Evolutionary conservation across 768 basidiomycete species (phyloP), one percentile per base, ranked within the genome.

Genomic region (Russula brevipes): DNA sequence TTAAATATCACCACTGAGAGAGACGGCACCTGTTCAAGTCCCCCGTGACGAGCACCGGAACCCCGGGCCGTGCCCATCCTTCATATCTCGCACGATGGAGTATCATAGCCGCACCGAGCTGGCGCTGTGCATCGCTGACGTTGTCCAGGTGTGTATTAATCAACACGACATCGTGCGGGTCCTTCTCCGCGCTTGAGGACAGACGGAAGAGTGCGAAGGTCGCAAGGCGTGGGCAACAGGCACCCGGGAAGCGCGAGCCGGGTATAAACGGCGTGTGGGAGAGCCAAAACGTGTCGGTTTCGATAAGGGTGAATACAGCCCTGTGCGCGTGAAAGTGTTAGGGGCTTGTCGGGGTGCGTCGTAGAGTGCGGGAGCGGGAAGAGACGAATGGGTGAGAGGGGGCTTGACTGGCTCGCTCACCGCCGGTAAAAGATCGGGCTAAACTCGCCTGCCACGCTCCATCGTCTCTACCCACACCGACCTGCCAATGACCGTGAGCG

Each of bases 401-500:
- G 9, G 60, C 33, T 31, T 53, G 50, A 52, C 33, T 35, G 16
- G 12, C 38, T 36, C 30, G 78, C 78, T 74, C 39, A 63, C 62
- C 45, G 79, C 63, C 82, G 80, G 74, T 77, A 87, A 70, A 85
- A 87, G 62, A 87, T 81, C 0, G 85, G 83, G 66, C 78, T 79
- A 70, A 83, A 86, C 70, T 87, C 86, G 38, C 86, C 85, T 1
- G 75, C 77, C 16, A 73, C 8, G 71, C 71, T 3, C 85, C 85
- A 67, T 87, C 82, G 58, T 85, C 80, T n/a, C 86, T 75, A 0
- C 85, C 86, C 0, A 85, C 83, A 2, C 85, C 85, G 24, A 85
- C 78, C 80, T 82, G 44, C 2, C 24, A 6, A 24, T 33, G 6
- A 44, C 41, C 16, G 45, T 39, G 19, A 8, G 52, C 14, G 14